phyloP scores from a whole-genome alignment of 306 rosid genomes.

The Citrullus colocynthis region DNA sequence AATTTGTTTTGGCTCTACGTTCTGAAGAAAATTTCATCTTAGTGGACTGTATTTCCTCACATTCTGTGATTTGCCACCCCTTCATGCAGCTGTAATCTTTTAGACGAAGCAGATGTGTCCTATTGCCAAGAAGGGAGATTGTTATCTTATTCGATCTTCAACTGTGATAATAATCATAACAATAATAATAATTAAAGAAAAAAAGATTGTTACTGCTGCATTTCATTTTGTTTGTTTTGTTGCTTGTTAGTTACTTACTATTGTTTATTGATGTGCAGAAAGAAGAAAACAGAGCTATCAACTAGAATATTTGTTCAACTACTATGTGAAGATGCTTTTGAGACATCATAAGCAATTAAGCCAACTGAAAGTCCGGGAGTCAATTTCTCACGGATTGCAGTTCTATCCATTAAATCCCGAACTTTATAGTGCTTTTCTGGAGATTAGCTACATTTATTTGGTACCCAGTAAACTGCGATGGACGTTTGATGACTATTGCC shows the following conservation, averaged over 20 bases:
- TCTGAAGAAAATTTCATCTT: neutral
- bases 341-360: conserved; percentile 40
- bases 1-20: neutral
- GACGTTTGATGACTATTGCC: conserved; percentile 55
- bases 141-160: neutral
- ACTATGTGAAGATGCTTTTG: conserved; percentile 62
- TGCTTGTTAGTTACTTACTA: conserved; percentile 15
- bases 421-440: conserved; percentile 49
- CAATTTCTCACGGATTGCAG: conserved; percentile 64
- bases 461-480: conserved; percentile 68
- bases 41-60: neutral
- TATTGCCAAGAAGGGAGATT: neutral
- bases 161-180: neutral
- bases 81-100: neutral
- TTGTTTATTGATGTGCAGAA: conserved; percentile 40
- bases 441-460: conserved; percentile 56
- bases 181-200: neutral
- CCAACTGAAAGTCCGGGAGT: conserved; percentile 65
- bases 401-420: conserved; percentile 70
- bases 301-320: conserved; percentile 68
- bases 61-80: neutral
- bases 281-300: conserved; percentile 68
- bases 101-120: neutral
- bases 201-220: neutral
- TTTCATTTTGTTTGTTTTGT: neutral